phyloP scores from a whole-genome alignment of 306 rosid species.

The Ceratonia siliqua region DNA sequence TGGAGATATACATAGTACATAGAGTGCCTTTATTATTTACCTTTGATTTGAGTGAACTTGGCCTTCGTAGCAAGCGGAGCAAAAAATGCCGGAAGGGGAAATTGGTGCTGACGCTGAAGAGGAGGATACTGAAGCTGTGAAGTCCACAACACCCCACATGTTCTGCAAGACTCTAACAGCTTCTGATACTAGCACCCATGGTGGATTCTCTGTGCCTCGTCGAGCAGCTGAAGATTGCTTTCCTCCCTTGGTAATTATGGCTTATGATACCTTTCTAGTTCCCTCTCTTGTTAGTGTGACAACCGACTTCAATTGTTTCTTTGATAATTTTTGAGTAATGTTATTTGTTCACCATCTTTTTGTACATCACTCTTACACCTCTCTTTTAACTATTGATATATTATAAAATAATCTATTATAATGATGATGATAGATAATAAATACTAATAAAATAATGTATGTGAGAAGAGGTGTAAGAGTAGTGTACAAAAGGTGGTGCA shows the following conservation, averaged over 20 bases:
- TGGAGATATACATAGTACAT: not conserved
- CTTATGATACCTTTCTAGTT: constrained; percentile 19
- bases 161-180: constrained; percentile 97
- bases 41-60: constrained; percentile 27
- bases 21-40: not conserved
- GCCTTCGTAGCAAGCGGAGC: constrained; percentile 48
- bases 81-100: constrained; percentile 53
- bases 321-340: no score
- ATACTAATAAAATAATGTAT: no score
- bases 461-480: no score
- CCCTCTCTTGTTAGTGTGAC: not conserved
- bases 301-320: not conserved
- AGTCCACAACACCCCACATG: constrained; percentile 85
- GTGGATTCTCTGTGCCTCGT: constrained; percentile 96
- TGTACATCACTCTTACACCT: no score
- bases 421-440: no score
- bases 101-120: constrained; percentile 56
- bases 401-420: no score
- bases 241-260: constrained; percentile 75
- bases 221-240: constrained; percentile 98
- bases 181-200: constrained; percentile 96
- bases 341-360: no score
- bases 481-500: no score
- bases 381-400: no score
- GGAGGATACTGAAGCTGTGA: constrained; percentile 63